Base-by-base conservation (phyloP, 108 stramenopile genomes). In the Tribonema minus region DNA sequence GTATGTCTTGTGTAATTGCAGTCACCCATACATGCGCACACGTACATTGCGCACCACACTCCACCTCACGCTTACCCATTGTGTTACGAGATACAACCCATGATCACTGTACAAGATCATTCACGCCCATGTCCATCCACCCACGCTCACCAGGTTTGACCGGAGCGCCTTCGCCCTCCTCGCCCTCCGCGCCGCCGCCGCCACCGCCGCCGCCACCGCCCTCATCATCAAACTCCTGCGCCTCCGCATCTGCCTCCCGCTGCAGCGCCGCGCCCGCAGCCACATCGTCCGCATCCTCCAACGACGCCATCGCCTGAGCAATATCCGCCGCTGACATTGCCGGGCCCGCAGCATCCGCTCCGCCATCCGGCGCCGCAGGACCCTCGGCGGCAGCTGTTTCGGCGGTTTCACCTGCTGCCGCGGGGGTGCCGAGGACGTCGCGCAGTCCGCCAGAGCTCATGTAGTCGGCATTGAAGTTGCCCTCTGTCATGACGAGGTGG, bases 211-310 rank as follows among this genome's bases (percentile, higher is more conserved):
- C 71, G 54, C 58, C 36, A 67, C 34, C 23, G 0, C 38, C 67
- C 37, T 59, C 67, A 0, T 77, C 67, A 26, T 68, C 76, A 39
- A 77, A 68, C 58, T 76, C 74, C 6, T 65, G 46, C 67, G 65
- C 64, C 68, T 77, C 76, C 33, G 40, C 76, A 5, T 65, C 76
- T 20, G 67, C 76, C 31, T 77, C 76, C 38, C 29, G 64, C 36
- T 67, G 62, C 61, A 73, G 64, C 37, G 72, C 76, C 23, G 35
- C 25, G 27, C 72, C 76, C 1, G 92, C 94, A 37, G 73, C 83
- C 15, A 90, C 95, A 70, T 95, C 94, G 58, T 93, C 94, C 34
- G 89, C 92, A 73, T 95, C 94, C 75, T 95, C 96, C 31, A 94
- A 79, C n/a, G 87, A 41, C 31, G 91, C 87, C 94, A 95, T 94